These are phyloP conservation scores for Aspergillus olivimuriae DNA, from an alignment of 495 filamentous ascomycete genomes.

Conservation along the genomic window DNA sequence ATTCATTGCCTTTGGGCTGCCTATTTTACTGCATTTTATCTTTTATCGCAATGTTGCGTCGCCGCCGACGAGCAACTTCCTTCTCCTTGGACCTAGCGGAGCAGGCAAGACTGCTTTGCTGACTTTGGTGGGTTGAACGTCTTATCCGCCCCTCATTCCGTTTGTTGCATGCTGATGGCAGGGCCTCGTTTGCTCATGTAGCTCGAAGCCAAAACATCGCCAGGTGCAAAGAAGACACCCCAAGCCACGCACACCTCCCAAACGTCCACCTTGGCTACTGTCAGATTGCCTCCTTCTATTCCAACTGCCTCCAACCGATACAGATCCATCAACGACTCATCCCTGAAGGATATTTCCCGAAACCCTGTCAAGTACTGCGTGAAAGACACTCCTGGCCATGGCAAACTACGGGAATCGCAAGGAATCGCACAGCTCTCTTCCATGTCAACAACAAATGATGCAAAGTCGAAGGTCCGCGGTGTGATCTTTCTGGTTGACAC, in stretches of 20 bases:
- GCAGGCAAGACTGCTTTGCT: constrained; percentile 85
- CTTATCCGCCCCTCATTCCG: too few species aligned
- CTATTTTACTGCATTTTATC: constrained; percentile 69
- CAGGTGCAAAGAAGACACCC: constrained; percentile 25
- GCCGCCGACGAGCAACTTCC: constrained; percentile 67
- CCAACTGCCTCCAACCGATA: constrained; percentile 59
- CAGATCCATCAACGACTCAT: constrained; percentile 63
- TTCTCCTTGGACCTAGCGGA: constrained; percentile 78
- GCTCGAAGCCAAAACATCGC: constrained; percentile 41
- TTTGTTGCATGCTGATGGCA: not conserved
- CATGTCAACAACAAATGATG: constrained; percentile 41
- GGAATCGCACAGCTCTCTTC: constrained; percentile 32
- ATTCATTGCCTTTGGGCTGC: constrained; percentile 63
- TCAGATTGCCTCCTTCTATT: constrained; percentile 60
- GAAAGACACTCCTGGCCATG: constrained; percentile 88
- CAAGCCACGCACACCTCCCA: constrained; percentile 75
- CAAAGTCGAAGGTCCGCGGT: constrained; percentile 56
- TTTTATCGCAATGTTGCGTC: constrained; percentile 62
- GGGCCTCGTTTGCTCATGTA: too few species aligned
- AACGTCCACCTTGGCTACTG: constrained; percentile 61
- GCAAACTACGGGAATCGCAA: constrained; percentile 69
- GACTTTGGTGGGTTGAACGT: constrained; percentile 67
- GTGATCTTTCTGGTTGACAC: constrained; percentile 86
- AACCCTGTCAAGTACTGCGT: constrained; percentile 75
- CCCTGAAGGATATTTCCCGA: constrained; percentile 54